Evolutionary conservation across 257 asterid genomes (phyloP), one percentile per base, ranked within the genome.

Genomic region (Przewalskia tangutica): DNA sequence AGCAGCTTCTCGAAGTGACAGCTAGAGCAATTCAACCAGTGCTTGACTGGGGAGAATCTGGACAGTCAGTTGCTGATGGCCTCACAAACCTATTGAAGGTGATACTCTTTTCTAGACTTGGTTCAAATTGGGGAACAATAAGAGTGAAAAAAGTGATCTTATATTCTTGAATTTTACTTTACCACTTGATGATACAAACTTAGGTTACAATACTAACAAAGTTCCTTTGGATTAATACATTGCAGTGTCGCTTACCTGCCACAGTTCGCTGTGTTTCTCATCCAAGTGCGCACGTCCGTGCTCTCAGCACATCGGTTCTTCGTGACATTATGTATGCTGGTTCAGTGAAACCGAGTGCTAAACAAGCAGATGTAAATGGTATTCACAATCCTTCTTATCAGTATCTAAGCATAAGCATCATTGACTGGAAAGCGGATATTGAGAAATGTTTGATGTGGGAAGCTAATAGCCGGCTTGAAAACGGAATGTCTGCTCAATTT

Each of bases 281-380:
- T 84, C 95, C 93, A 4, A 95, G 98, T 51, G 99, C 99, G 80
- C 99, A 92, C 62, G 98, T 95, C 38, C 97, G 99, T n/a, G 93
- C 97, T 32, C 97, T 95, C 16, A 95, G 99, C 89, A 93, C 86
- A 55, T 95, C 99, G 10, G 97, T 95, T 77, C 99, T 95, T 80
- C 97, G 95, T 17, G 97, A 97, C 51, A 94, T 95, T 79, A 85
- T 91, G 68, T 90, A 90, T 23, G 89, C 92, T 5, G 89, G 94
- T 32, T 77, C 95, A 2, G 64, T 84, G 40, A 92, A 85, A 89
- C 81, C 91, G 2, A 83, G 87, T 71, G 82, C 73, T 80, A 87
- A 84, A 58, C 86, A 84, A 83, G 82, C 73, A 10, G 89, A 78
- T 27, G 68, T 77, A 34, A 92, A 85, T 32, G 91, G 89, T 48